Evolutionary conservation across 2,329 filamentous ascomycete genomes (phyloP).

Genomic region (Talaromyces albobiverticillius): DNA sequence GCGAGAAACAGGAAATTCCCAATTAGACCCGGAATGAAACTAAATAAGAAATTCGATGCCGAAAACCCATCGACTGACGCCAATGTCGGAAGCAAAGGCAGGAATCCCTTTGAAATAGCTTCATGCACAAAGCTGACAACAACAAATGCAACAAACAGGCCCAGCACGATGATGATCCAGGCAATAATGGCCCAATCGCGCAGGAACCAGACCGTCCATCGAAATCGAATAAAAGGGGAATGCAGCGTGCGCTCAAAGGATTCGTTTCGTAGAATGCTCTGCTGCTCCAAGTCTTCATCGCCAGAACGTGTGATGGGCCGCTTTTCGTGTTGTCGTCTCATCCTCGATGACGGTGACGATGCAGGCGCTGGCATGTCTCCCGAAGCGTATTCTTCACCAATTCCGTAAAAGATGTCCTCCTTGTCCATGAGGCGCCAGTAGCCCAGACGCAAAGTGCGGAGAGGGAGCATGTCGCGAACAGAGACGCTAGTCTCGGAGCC

Average conservation of each 20-base stretch:
- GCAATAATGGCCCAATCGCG: slow-evolving; percentile 63
- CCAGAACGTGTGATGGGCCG: not conserved
- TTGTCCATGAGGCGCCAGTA: slow-evolving; percentile 75
- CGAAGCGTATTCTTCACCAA: slow-evolving; percentile 63
- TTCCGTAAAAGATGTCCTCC: slow-evolving; percentile 71
- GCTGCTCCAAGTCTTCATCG: slow-evolving; percentile 35
- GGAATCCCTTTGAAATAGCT: slow-evolving; percentile 67
- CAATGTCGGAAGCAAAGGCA: slow-evolving; percentile 62
- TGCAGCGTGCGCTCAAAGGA: slow-evolving; percentile 52
- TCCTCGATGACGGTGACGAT: no score
- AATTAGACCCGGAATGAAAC: slow-evolving; percentile 59
- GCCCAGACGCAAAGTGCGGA: slow-evolving; percentile 68
- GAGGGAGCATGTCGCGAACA: slow-evolving; percentile 49
- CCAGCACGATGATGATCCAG: slow-evolving; percentile 59
- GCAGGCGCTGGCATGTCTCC: slow-evolving; percentile 19
- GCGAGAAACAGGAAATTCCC: slow-evolving; percentile 58
- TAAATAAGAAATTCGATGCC: slow-evolving; percentile 82
- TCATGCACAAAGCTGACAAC: slow-evolving; percentile 74
- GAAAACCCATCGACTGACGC: slow-evolving; percentile 69
- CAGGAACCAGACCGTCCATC: slow-evolving; percentile 76
- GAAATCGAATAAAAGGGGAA: slow-evolving; percentile 55
- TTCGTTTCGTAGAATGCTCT: slow-evolving; percentile 37
- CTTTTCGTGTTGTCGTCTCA: not conserved
- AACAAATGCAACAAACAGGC: slow-evolving; percentile 68
- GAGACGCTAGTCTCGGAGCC: slow-evolving; percentile 60